Base-by-base conservation (phyloP, 2,329 filamentous ascomycete genomes). In the Diaporthe batatas region DNA sequence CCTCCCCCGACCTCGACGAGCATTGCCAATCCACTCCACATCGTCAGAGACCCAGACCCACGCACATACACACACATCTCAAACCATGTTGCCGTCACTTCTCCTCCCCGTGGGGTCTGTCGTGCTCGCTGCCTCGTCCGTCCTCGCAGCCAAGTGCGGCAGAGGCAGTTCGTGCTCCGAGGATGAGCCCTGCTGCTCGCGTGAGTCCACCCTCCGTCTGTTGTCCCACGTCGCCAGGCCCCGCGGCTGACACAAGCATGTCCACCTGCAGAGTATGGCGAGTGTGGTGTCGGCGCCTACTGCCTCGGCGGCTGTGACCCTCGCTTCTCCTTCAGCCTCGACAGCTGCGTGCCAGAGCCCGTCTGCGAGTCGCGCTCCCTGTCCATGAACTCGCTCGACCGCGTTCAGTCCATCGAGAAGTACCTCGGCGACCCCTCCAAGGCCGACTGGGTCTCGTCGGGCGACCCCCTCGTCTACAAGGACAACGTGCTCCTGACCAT, bases 251-350 rank as follows among this genome's bases (percentile, higher is more conserved):
- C 75, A 42, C 64, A 21, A 12, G n/a, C 12, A 6, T 75, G 55
- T 70, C 16, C 59, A 69, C 71, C 54, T 77, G 67, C 79, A 97
- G 94, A 96, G 83, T 98, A 98, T 83, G 94, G 94, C 78, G 88
- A 96, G 83, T 98, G 96, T 80, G 96, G 96, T 85, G 91, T 95
- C 71, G 96, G 96, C 79, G 96, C 95, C 71, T 98, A 93, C 88
- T 99, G 96, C 80, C 90, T 99, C 25, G 96, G 96, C 78, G 96
- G 96, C 75, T 99, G 96, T 86, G 96, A 98, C 81, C 94, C 95
- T 42, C 89, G 91, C 80, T 92, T 92, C 84, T 98, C 96, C 62
- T 93, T 91, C 85, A 90, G 90, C 16, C 88, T 98, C 77, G 91
- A 97, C 77, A 91, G 96, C 2, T 99, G 96, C 83, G 91, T 94